Conservation (phyloP, 2,329 filamentous ascomycete genomes). For the Colletotrichum sp. region DNA sequence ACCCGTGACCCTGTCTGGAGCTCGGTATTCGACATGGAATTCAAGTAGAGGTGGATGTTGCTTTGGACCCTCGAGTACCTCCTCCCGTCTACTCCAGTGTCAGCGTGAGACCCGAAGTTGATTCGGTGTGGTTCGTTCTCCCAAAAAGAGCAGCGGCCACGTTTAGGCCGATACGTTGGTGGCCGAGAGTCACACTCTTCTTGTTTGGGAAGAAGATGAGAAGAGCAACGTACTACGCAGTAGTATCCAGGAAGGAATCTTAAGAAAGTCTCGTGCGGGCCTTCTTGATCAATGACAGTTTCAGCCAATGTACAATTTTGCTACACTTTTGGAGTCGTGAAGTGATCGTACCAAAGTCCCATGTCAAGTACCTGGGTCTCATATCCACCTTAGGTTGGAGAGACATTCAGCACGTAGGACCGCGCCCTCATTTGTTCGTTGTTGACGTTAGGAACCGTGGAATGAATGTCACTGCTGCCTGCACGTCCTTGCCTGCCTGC, state of each 20-base stretch:
- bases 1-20: neutral
- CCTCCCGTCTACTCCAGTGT: neutral
- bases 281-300: neutral
- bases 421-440: neutral
- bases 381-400: neutral
- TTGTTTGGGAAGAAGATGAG: neutral
- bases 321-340: neutral
- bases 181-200: neutral
- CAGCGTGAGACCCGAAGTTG: neutral
- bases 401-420: neutral
- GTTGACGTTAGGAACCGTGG: neutral
- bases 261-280: neutral
- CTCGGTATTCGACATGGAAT: neutral
- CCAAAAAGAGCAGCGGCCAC: neutral
- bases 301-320: neutral
- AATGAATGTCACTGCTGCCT: neutral
- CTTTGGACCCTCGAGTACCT: neutral
- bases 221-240: neutral
- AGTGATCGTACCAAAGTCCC: neutral
- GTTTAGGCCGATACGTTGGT: neutral
- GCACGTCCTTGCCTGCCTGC: neutral
- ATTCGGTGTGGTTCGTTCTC: neutral
- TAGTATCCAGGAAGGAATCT: neutral
- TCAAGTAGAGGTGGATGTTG: neutral
- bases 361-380: neutral